phyloP scores from a whole-genome alignment of 2,329 filamentous ascomycete species.

The Proliferodiscus dingleyae region DNA sequence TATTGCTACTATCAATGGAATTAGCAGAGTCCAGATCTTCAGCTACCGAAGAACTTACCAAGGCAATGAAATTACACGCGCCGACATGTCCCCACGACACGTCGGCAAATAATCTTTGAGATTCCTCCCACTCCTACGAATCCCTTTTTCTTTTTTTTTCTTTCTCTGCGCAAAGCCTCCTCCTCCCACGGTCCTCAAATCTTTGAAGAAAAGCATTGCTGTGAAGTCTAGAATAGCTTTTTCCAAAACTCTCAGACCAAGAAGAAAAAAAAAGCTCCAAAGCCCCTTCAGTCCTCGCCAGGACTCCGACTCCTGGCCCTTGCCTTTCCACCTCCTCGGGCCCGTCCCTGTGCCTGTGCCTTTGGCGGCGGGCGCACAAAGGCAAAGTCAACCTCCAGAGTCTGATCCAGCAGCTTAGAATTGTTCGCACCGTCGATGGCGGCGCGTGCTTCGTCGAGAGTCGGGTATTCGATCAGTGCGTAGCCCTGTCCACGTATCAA shows the following conservation, averaged over 20 bases:
- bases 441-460: conserved; percentile 71
- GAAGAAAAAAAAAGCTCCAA: no score
- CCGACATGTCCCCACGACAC: conserved; percentile 12
- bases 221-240: no score
- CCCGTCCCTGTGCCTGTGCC: conserved; percentile 29
- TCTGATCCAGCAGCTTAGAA: conserved; percentile 76
- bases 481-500: conserved; percentile 66
- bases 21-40: background rate
- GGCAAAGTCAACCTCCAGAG: conserved; percentile 75
- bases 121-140: no score
- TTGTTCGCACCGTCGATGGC: conserved; percentile 76
- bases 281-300: conserved; percentile 24
- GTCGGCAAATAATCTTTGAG: conserved; percentile 9
- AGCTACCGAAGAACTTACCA: background rate
- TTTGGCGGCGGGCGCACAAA: conserved; percentile 77
- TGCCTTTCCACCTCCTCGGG: conserved; percentile 28
- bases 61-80: conserved; percentile 1
- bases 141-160: no score
- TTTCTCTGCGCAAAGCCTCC: no score
- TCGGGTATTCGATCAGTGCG: conserved; percentile 78
- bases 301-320: conserved; percentile 32
- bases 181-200: no score
- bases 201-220: no score
- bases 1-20: conserved; percentile 10
- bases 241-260: conserved; percentile 19